Evolutionary conservation across 495 filamentous ascomycete genomes (phyloP), one percentile per base, ranked within the genome.

Genomic region (Aspergillus sclerotioniger): DNA sequence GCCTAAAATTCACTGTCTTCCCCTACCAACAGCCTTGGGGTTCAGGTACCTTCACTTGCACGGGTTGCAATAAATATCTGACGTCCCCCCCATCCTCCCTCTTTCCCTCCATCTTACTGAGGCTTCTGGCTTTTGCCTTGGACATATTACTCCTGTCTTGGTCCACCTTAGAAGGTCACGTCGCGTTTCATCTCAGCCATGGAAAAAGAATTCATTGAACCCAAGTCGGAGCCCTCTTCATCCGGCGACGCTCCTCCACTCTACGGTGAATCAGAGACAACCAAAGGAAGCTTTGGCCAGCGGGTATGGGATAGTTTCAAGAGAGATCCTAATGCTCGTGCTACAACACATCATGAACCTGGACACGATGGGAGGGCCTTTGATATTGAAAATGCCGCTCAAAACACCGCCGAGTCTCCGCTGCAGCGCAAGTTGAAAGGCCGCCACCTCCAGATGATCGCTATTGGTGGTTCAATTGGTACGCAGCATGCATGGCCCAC

Each of bases 381-480:
- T 68, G 90, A 97, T 74, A 58, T 90, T 41, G 87, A 92, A 56
- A 74, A 76, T 51, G 94, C 92, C 6, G 89, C 86, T 6, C 66
- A 82, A 21, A 86, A 84, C 41, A 92, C 92, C 0, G 92, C 93
- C 0, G 78, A 84, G 50, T 89, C 91, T 17, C 86, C 87, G 15
- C 79, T 98, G 29, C 82, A 87, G 50, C 77, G 94, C 57, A 82
- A 81, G 62, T 70, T 97, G 51, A 94, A 95, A 72, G 85, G 87
- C 15, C 81, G 92, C 41, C 92, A 97, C 78, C 69, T 96, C 60
- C 92, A 96, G 79, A 96, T 96, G 92, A 96, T 96, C 78, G 92
- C 92, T 7, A 95, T 96, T 62, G 92, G 92, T 60, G 94, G 94
- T 35, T 93, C 90, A 1, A 97, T 98, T 61, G 93, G 93, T 87